phyloP scores from a whole-genome alignment of 129 eudicot species.

The Helichrysum umbraculigerum region DNA sequence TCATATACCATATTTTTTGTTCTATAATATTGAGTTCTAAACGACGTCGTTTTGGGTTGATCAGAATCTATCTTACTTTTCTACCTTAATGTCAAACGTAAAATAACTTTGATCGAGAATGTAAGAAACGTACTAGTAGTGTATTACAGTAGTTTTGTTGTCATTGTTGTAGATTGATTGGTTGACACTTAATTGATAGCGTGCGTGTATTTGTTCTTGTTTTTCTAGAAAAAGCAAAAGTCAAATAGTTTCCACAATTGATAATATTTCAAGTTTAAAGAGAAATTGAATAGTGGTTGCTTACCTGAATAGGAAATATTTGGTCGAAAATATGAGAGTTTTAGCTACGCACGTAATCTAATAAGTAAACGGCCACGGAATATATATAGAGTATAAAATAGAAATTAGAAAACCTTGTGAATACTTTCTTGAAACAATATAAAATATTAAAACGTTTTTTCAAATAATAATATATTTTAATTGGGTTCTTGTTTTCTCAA shows the following conservation, averaged over 20 bases:
- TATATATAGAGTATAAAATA: not conserved
- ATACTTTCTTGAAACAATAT: no score
- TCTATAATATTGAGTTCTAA: no score
- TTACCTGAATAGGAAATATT: not conserved
- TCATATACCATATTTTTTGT: no score
- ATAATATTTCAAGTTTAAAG: no score
- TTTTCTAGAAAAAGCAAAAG: not conserved
- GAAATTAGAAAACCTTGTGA: not conserved
- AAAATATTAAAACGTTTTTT: no score
- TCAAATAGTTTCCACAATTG: not conserved
- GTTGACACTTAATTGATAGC: no score
- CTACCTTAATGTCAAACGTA: not conserved
- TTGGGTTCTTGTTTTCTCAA: no score
- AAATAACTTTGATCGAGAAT: not conserved
- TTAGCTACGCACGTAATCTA: not conserved
- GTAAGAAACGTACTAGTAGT: not conserved
- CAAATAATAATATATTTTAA: no score
- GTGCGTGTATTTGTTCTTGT: not conserved
- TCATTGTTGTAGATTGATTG: no score
- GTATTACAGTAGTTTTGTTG: not conserved
- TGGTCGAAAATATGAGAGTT: not conserved
- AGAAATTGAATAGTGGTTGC: not conserved
- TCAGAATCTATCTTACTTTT: no score
- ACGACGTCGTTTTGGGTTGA: no score
- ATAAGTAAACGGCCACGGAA: no score